These are phyloP conservation scores for Vicia faba DNA, from an alignment of 306 rosid genomes.

Conservation along the genomic window DNA sequence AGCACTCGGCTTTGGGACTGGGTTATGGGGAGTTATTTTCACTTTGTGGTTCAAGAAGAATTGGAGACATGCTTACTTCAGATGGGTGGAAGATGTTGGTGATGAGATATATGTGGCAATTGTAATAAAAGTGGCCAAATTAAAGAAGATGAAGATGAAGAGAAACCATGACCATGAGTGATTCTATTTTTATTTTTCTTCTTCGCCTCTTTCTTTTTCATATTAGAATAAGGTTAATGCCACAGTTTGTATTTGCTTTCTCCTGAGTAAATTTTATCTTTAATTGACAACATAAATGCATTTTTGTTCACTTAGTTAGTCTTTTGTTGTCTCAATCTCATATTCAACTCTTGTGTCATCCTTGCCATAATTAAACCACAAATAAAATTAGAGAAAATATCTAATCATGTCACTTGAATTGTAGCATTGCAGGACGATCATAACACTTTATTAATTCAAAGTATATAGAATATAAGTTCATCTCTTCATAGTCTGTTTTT, in stretches of 20 bases:
- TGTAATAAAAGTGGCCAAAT: background rate
- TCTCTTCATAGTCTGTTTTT: no score
- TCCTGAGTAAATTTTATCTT: background rate
- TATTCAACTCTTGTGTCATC: no score
- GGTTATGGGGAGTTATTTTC: slow-evolving; percentile 29
- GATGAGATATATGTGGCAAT: slow-evolving; percentile 17
- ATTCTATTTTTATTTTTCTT: no score
- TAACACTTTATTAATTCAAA: no score
- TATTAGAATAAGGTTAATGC: background rate
- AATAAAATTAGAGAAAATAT: no score
- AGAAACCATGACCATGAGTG: background rate
- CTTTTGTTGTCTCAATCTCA: no score
- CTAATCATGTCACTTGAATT: no score
- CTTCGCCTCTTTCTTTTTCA: no score
- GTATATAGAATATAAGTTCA: no score
- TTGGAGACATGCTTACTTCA: slow-evolving; percentile 37
- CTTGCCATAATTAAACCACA: no score
- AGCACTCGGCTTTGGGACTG: slow-evolving; percentile 29
- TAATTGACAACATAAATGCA: background rate
- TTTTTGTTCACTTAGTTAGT: no score
- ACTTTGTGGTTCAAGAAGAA: slow-evolving; percentile 17
- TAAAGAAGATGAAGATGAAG: slow-evolving; percentile 1
- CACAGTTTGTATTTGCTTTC: slow-evolving; percentile 21
- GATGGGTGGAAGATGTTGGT: slow-evolving; percentile 33
- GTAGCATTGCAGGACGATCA: no score